Percentiles rank a stretch among this genome's conserved stretches.
Evolutionary conservation across 2,329 filamentous ascomycete species (phyloP).

Genomic region (Pseudocercospora fijiensis): DNA sequence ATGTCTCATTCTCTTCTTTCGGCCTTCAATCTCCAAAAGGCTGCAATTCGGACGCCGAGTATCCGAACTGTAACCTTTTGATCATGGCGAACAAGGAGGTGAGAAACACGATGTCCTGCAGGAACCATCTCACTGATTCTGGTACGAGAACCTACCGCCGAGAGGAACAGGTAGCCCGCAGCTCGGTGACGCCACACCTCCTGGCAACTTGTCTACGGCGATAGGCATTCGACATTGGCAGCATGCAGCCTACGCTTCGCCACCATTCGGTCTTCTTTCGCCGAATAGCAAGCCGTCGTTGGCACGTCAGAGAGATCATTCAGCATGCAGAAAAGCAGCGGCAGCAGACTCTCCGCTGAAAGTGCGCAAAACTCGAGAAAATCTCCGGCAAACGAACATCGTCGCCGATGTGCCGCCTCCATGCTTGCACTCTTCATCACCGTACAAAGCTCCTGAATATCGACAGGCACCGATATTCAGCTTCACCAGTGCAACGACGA

Average conservation of each 20-base stretch:
- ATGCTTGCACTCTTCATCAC: conserved; percentile 19
- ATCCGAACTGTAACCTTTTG: conserved; percentile 3
- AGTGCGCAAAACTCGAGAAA: conserved; percentile 40
- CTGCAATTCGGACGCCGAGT: background rate
- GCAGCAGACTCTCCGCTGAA: conserved; percentile 34
- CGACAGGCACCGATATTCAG: conserved; percentile 11
- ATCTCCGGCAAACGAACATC: conserved; percentile 29
- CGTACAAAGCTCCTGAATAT: background rate
- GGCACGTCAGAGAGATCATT: conserved; percentile 36
- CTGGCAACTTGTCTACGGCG: conserved; percentile 16
- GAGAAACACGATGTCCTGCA: background rate
- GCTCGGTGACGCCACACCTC: conserved; percentile 21
- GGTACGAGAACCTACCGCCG: conserved; percentile 29
- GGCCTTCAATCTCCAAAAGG: background rate
- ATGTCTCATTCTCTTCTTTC: background rate
- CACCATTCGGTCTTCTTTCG: conserved; percentile 28
- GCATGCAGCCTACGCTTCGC: conserved; percentile 18
- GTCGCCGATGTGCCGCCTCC: conserved; percentile 33
- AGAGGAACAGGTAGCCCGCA: conserved; percentile 10
- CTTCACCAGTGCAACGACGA: conserved; percentile 19
- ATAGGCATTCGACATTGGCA: conserved; percentile 28
- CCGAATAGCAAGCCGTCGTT: conserved; percentile 35
- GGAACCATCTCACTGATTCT: conserved; percentile 6
- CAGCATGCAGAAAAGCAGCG: conserved; percentile 29
- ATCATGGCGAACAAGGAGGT: conserved; percentile 36